Conservation (phyloP, 345 rosid species). For the Camelina sativa region DNA sequence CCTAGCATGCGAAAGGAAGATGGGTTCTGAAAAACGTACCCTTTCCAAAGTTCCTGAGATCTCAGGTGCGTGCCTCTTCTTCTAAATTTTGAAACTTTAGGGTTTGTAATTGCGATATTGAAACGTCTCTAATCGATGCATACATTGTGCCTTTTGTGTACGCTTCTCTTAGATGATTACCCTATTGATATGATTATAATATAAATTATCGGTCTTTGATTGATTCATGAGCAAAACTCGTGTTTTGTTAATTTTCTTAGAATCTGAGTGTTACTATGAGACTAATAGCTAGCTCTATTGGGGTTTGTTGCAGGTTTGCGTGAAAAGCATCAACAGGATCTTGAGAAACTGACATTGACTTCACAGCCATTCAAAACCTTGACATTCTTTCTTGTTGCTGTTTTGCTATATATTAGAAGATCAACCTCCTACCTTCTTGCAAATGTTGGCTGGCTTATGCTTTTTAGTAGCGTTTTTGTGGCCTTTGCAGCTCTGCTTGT, state of each 20-base stretch:
- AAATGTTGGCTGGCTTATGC: conserved; percentile 66
- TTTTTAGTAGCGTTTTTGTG: conserved; percentile 48
- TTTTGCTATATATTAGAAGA: conserved; percentile 57
- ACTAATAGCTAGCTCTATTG: conserved; percentile 11
- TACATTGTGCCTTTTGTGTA: conserved; percentile 1
- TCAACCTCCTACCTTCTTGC: conserved; percentile 56
- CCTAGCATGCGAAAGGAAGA: conserved; percentile 20
- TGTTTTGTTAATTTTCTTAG: conserved; percentile 1
- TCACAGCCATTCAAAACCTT: conserved; percentile 75
- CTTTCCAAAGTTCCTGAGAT: conserved; percentile 25
- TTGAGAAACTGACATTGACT: conserved; percentile 56
- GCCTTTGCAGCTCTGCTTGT: conserved; percentile 55
- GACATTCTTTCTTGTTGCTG: conserved; percentile 64
- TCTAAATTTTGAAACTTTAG: conserved; percentile 14
- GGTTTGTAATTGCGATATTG: background rate
- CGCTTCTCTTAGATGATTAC: background rate
- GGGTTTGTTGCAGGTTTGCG: conserved; percentile 35
- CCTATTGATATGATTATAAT: background rate
- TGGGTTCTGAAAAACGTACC: conserved; percentile 35
- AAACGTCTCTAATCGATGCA: conserved; percentile 4
- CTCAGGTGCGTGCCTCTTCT: conserved; percentile 33
- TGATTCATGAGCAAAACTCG: conserved; percentile 7
- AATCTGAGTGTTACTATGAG: background rate
- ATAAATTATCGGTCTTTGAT: background rate
- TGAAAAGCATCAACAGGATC: conserved; percentile 49